Percentiles rank a stretch among this genome's conserved stretches.
phyloP scores from a whole-genome alignment of 495 filamentous ascomycete species.

The Tuber aestivum region DNA sequence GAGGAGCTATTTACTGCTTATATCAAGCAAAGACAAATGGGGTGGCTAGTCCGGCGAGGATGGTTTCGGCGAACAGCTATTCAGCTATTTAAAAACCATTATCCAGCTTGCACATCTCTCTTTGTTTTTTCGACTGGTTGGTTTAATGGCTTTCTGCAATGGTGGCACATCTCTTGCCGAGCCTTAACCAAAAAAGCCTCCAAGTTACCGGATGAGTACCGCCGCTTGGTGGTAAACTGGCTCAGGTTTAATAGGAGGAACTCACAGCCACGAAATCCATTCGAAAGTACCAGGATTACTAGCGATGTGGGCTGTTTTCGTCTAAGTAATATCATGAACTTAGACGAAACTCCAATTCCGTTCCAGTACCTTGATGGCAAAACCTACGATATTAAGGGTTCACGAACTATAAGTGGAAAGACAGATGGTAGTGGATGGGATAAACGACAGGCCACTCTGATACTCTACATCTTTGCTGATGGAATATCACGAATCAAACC shows the following conservation, averaged over 20 bases:
- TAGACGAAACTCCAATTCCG: too few species aligned
- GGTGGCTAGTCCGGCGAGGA: too few species aligned
- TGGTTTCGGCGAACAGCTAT: too few species aligned
- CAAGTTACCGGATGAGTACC: neutral
- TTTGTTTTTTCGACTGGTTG: neutral
- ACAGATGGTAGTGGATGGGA: too few species aligned
- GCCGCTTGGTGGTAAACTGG: neutral
- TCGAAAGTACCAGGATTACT: neutral
- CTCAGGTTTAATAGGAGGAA: conserved; percentile 3
- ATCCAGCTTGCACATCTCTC: neutral
- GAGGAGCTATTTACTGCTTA: too few species aligned
- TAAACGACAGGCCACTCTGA: too few species aligned
- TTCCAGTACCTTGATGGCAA: neutral
- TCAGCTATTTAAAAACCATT: too few species aligned
- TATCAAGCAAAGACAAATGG: too few species aligned
- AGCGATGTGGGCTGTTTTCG: neutral
- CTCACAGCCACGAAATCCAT: neutral
- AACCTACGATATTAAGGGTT: neutral
- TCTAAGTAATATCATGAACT: neutral
- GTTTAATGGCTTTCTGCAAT: neutral
- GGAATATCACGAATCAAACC: too few species aligned
- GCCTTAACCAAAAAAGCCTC: neutral
- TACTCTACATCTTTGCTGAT: too few species aligned
- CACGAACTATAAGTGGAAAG: neutral
- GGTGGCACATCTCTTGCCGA: neutral